phyloP scores from a whole-genome alignment of 129 eudicot species.

The Chrysanthemum makinoi region DNA sequence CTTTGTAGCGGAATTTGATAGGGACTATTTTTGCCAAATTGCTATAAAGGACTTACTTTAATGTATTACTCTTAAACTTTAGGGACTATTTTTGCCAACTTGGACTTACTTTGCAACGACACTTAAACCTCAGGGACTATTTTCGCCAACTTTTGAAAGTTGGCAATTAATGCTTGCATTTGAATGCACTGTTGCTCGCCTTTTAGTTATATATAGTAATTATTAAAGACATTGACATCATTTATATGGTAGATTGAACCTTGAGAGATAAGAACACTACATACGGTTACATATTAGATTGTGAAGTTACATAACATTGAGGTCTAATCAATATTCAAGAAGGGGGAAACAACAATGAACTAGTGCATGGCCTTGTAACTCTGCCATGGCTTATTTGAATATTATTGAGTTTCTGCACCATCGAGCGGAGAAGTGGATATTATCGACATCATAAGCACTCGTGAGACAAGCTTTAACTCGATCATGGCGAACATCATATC shows the following conservation, averaged over 20 bases:
- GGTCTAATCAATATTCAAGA: conserved; percentile 16
- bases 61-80: too few species aligned
- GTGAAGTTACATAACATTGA: background rate
- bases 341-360: conserved; percentile 38
- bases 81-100: too few species aligned
- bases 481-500: conserved; percentile 41
- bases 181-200: too few species aligned
- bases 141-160: too few species aligned
- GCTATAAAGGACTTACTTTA: too few species aligned
- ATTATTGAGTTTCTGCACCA: conserved; percentile 57
- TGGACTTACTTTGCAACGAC: too few species aligned
- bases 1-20: too few species aligned
- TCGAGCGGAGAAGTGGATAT: conserved; percentile 54
- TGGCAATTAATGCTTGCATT: too few species aligned
- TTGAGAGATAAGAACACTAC: background rate
- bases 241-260: conserved; percentile 4
- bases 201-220: too few species aligned
- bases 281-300: background rate
- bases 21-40: too few species aligned
- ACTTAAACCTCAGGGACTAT: too few species aligned
- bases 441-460: conserved; percentile 47
- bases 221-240: background rate
- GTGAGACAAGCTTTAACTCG: conserved; percentile 46
- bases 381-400: conserved; percentile 35
- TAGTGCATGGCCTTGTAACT: conserved; percentile 20